Conservation (phyloP, 1,284 basidiomycete genomes). For the Peniophora sp. region DNA sequence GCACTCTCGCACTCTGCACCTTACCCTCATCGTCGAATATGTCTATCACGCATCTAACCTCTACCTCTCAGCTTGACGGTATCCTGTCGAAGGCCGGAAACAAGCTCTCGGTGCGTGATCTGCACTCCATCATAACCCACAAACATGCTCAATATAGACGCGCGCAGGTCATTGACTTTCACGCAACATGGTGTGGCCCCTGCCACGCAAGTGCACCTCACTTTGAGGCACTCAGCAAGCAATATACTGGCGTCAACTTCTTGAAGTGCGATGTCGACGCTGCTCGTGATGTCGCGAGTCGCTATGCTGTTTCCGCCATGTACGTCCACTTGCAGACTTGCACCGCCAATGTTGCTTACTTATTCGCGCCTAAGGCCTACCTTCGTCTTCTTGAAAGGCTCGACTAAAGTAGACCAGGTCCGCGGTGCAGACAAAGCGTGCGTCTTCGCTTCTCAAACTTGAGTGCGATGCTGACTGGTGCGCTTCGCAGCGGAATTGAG, state of each 20-base stretch:
- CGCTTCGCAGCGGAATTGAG: slow-evolving; percentile 43
- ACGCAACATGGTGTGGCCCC: slow-evolving; percentile 78
- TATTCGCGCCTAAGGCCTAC: slow-evolving; percentile 54
- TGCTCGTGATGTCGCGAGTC: slow-evolving; percentile 51
- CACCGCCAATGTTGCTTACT: not conserved
- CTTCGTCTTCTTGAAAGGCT: slow-evolving; percentile 69
- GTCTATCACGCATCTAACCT: slow-evolving; percentile 55
- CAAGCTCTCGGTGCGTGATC: slow-evolving; percentile 50
- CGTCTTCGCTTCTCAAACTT: slow-evolving; percentile 14
- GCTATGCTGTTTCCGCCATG: slow-evolving; percentile 63
- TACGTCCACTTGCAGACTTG: slow-evolving; percentile 22
- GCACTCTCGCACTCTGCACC: not conserved
- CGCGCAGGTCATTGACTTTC: slow-evolving; percentile 74
- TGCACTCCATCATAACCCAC: not conserved
- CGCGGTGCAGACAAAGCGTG: slow-evolving; percentile 61
- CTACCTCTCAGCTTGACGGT: slow-evolving; percentile 51
- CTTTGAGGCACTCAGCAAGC: slow-evolving; percentile 58
- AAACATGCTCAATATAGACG: not conserved
- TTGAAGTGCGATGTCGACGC: slow-evolving; percentile 75
- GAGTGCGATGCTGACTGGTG: not conserved
- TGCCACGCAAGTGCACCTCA: slow-evolving; percentile 72
- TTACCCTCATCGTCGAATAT: slow-evolving; percentile 21
- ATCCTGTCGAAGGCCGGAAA: slow-evolving; percentile 52
- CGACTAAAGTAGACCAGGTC: slow-evolving; percentile 57
- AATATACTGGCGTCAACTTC: slow-evolving; percentile 65